phyloP scores from a whole-genome alignment of 2,329 filamentous ascomycete genomes.

The Aspergillus luchuensis region DNA sequence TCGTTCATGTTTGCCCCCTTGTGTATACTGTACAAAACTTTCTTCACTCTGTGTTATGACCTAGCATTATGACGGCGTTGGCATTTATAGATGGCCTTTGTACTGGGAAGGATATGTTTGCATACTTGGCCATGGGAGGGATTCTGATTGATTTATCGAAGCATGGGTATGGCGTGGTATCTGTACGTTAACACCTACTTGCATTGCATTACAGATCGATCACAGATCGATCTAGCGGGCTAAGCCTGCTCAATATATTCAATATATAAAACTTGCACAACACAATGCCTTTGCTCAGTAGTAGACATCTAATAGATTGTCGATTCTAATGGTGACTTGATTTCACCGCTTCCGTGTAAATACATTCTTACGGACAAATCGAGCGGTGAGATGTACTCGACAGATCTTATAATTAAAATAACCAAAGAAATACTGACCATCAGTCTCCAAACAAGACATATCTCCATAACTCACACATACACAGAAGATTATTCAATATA shows the following conservation, averaged over 20 bases:
- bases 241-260: background rate
- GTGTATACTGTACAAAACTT: conserved; percentile 23
- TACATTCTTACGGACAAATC: background rate
- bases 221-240: background rate
- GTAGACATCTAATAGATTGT: too few species aligned
- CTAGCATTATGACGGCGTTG: conserved; percentile 27
- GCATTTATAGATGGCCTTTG: conserved; percentile 17
- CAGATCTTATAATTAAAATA: too few species aligned
- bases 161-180: conserved; percentile 21
- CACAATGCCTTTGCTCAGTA: too few species aligned
- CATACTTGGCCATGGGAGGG: conserved; percentile 15
- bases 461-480: background rate
- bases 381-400: background rate
- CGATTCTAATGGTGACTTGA: too few species aligned
- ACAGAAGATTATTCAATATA: too few species aligned
- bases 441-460: too few species aligned
- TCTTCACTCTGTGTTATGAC: conserved; percentile 18
- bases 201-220: conserved; percentile 31
- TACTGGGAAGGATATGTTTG: conserved; percentile 11
- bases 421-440: background rate
- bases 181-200: conserved; percentile 11
- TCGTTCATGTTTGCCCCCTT: conserved; percentile 4
- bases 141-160: conserved; percentile 8
- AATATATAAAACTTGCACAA: too few species aligned
- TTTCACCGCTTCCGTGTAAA: background rate